Base-by-base conservation (phyloP, 2,329 filamentous ascomycete species). In the Coniochaeta sp. region DNA sequence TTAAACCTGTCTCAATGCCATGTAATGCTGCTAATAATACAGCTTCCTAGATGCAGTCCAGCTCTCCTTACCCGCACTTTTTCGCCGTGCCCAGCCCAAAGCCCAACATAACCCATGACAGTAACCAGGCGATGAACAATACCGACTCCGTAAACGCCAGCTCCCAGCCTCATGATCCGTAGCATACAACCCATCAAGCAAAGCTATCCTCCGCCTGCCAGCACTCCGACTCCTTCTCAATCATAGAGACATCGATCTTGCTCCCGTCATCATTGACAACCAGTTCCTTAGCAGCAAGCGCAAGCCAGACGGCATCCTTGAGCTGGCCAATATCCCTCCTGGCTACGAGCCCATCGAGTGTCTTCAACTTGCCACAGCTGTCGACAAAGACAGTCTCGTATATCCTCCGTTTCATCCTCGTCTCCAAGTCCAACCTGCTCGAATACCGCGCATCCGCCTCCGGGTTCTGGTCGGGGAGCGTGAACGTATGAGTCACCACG, bases 321-420 rank as follows among this genome's bases (percentile, higher is more conserved):
- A 71, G 68, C 56, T 77, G 63, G 16, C 80, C 70, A 3, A 72
- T 66, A 9, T 73, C 68, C 52, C 77, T 74, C 53, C 77, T 71
- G 48, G 90, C 77, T 0, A 67, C 63, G 53, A 96, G 66, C 0
- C 94, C 94, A 67, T 99, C 92, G 32, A 97, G 69, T 53, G 73
- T 73, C 58, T 78, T 79, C 30, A 97, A 70, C 24, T 79, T 77
- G 27, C 70, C 74, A 65, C 89, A 95, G 50, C 82, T 81, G 52
- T 83, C 82, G 6, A 83, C 80, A 24, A 96, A 74, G 59, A 95
- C 79, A 59, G 95, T 81, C 65, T 96, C 89, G 60, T 95, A 91
- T 13, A 95, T 78, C 46, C 90, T 77, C 55, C 92, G 79, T 53
- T 88, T 78, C 58, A 95, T 78, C 48, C 81, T 83, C 18, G 92